Conservation (phyloP, 176 grass and related monocot species). For the Rhynchospora pubera region DNA sequence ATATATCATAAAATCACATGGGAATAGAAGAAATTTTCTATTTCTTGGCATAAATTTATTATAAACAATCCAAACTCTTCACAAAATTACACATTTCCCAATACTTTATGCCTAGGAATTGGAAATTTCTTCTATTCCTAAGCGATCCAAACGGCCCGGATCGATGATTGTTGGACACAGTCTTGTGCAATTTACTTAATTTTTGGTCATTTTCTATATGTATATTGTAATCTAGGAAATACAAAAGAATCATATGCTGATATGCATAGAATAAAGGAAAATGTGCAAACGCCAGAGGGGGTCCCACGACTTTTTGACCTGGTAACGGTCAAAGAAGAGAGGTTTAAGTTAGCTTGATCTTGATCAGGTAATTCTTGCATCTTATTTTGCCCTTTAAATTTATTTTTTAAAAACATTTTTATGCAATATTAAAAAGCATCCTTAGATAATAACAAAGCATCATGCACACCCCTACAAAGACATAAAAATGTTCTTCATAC, state of each 20-base stretch:
- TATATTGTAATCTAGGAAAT: slow-evolving; percentile 56
- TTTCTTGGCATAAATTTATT: no score
- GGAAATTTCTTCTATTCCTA: no score
- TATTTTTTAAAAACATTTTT: slow-evolving; percentile 10
- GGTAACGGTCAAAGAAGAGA: slow-evolving; percentile 85
- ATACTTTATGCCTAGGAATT: no score
- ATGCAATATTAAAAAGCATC: neutral
- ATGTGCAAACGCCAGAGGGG: slow-evolving; percentile 67
- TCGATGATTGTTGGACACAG: no score
- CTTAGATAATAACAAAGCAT: neutral
- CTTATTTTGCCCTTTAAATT: slow-evolving; percentile 18
- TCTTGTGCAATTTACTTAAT: neutral
- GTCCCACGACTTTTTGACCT: slow-evolving; percentile 94
- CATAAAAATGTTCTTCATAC: neutral
- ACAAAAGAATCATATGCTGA: slow-evolving; percentile 61
- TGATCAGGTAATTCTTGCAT: slow-evolving; percentile 63
- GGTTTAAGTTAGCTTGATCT: slow-evolving; percentile 72
- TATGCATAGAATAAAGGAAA: slow-evolving; percentile 43
- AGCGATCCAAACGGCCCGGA: no score
- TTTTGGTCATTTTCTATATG: neutral
- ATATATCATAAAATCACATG: no score
- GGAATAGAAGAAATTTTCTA: no score
- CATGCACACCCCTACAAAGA: neutral
- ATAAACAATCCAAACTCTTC: no score
- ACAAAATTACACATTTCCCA: no score